Conservation (phyloP, 1,139 yeast species). For the Chernovozyma aurita region DNA sequence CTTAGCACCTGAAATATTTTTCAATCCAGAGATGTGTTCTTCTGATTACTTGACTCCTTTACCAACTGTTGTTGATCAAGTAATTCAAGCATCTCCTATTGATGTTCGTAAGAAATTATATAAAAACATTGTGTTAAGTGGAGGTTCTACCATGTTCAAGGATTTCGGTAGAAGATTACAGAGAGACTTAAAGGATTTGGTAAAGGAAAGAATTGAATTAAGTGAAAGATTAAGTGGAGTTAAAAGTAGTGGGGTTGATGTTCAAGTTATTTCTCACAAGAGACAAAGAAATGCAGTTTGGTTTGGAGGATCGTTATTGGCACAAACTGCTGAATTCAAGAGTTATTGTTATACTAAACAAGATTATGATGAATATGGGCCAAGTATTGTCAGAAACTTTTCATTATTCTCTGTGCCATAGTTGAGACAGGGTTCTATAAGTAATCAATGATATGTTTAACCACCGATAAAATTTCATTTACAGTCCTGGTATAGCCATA, state of each 20-base stretch:
- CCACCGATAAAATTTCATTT: too few species aligned
- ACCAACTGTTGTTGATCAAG: conserved; percentile 91
- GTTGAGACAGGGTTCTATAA: conserved; percentile 6
- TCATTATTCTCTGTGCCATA: conserved; percentile 88
- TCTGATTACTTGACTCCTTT: conserved; percentile 94
- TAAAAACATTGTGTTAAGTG: conserved; percentile 89
- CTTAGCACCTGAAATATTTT: conserved; percentile 97
- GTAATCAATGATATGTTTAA: background rate
- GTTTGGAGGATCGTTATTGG: conserved; percentile 97
- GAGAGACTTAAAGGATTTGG: conserved; percentile 85
- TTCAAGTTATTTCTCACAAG: conserved; percentile 94
- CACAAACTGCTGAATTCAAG: conserved; percentile 95
- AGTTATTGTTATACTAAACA: conserved; percentile 95
- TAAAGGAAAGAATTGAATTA: conserved; percentile 79
- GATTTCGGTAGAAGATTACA: conserved; percentile 97
- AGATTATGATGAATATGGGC: conserved; percentile 97
- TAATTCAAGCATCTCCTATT: conserved; percentile 91
- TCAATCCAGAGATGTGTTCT: conserved; percentile 95
- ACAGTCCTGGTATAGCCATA: too few species aligned
- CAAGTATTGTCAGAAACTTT: conserved; percentile 94
- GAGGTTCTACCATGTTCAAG: conserved; percentile 98
- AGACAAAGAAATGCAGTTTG: conserved; percentile 98
- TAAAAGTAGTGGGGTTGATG: conserved; percentile 92
- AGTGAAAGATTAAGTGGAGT: conserved; percentile 80
- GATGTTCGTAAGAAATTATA: conserved; percentile 97